A percentile compares a stretch with the other conserved stretches of the same genome.
Conservation (phyloP, 495 filamentous ascomycete species). For the Penicillium dipodomyicola region DNA sequence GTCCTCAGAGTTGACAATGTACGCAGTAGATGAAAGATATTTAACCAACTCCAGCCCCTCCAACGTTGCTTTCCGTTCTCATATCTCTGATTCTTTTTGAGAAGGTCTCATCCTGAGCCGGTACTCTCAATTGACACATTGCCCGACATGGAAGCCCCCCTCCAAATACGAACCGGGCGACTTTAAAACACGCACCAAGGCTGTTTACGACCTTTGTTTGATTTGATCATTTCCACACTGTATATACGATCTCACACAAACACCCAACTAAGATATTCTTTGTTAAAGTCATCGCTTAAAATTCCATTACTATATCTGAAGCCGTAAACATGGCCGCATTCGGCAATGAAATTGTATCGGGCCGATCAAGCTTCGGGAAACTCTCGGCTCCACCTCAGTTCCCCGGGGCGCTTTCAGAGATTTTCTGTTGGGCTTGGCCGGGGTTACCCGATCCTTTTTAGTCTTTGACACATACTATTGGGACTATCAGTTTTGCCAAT, state of each 20-base stretch:
- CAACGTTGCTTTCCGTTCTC: background rate
- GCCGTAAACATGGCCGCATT: background rate
- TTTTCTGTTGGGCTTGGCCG: constrained; percentile 2
- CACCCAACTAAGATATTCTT: background rate
- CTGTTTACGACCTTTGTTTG: background rate
- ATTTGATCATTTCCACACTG: background rate
- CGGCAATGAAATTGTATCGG: background rate
- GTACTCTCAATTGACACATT: background rate
- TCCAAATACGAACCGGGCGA: background rate
- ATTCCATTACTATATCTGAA: background rate
- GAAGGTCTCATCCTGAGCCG: background rate
- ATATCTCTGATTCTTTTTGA: background rate
- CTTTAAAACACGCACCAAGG: background rate
- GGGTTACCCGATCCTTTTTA: background rate
- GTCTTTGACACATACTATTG: background rate
- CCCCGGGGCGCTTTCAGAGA: constrained; percentile 10
- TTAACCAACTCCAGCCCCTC: background rate
- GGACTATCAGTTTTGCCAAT: background rate
- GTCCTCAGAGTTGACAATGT: background rate
- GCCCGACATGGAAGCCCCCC: background rate
- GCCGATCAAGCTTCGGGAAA: constrained; percentile 7
- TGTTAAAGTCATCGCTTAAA: background rate
- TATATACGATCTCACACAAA: background rate
- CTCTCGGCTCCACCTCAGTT: constrained; percentile 2
- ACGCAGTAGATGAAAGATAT: background rate